Base-by-base conservation (phyloP, 2,329 filamentous ascomycete genomes). In the Colletotrichum truncatum region DNA sequence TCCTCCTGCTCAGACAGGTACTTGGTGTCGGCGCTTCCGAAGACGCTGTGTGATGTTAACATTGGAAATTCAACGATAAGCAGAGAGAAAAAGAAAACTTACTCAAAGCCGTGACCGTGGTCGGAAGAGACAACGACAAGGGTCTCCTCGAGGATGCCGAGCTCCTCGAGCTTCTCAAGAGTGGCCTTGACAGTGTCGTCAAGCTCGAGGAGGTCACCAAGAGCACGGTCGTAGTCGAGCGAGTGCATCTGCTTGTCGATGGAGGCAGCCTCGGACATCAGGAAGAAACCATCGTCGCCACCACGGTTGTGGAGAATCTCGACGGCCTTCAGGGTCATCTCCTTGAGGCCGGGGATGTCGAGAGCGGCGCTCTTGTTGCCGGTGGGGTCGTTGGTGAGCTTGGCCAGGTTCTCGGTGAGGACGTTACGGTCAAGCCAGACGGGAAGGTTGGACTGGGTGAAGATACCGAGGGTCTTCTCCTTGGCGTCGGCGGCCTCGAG, bases 191-290 rank as follows among this genome's bases (percentile, higher is more conserved):
- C 82, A 4, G 93, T 94, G 78, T 97, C 92, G 73, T 97, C 93
- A 32, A 97, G 86, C 80, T 97, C 93, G 39, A 97, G 87, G 1
- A 97, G 87, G 71, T 97, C 93, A 58, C 91, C 93, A 0, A 97
- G 88, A 1, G 93, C 91, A 57, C 93, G 91, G 79, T 96, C 92
- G 75, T 96, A 96, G 80, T 96, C 93, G 18, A 96, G 86, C 2
- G 82, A 77, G 80, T 97, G 93, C 93, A 97, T 96, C 84, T 93
- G 91, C 84, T 97, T 97, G 80, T 96, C 93, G 70, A 97, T 92
- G 2, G 89, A 93, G 14, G 93, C 93, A 25, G 91, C 93, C 77
- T 97, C 93, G 11, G 89, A 89, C 93, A 97, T 96, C 73, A 97
- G 84, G 84, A 96, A 93, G 86, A 91, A 97, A 6, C 93, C 93